Base-by-base conservation (phyloP, 306 rosid species). In the Styphnolobium japonicum region DNA sequence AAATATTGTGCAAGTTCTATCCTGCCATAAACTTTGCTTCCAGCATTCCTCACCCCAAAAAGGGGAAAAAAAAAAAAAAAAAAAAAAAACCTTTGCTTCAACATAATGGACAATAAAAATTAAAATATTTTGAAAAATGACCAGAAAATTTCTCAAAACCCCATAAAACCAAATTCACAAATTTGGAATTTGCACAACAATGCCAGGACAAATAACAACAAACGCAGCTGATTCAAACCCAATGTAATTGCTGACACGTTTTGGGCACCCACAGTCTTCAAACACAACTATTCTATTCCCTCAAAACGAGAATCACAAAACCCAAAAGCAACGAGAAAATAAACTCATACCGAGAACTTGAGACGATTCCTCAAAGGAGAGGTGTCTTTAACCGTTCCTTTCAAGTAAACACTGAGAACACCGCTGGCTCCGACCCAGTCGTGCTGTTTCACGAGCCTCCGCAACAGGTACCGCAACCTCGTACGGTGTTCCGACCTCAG, bases 371-470 rank as follows among this genome's bases (percentile, higher is more conserved):
- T 83, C 5, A 23, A 4, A 12, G 89, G 89, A 40, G 89, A 81
- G 22, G 5, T 58, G 27, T 91, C 91, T 21, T 83, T 82, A 43
- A 80, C n/a, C 0, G 93, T 89, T 46, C 82, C 90, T 55, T 85
- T 76, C 65, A 91, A 18, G 70, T 90, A 83, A 60, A 81, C 84
- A 79, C 92, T 89, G 42, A 92, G 84, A 33, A 88, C 97, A 11
- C 93, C 93, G 31, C 90, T 77, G 53, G 92, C 97, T 37, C 80
- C 88, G 3, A 57, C 84, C 98, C 95, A 94, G 2, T 85, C 73
- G 5, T 84, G 93, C 39, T 73, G 90, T 48, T 43, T 87, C 45
- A 85, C 21, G 2, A 92, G 88, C 55, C 81, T 76, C 21, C 62
- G 84, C 39, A 94, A 67, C 4, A 89, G 71, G 64, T 71, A 51